Percentiles rank a stretch among this genome's conserved stretches.
Evolutionary conservation across 345 rosid genomes (phyloP).

Genomic region (Reutealis trisperma): DNA sequence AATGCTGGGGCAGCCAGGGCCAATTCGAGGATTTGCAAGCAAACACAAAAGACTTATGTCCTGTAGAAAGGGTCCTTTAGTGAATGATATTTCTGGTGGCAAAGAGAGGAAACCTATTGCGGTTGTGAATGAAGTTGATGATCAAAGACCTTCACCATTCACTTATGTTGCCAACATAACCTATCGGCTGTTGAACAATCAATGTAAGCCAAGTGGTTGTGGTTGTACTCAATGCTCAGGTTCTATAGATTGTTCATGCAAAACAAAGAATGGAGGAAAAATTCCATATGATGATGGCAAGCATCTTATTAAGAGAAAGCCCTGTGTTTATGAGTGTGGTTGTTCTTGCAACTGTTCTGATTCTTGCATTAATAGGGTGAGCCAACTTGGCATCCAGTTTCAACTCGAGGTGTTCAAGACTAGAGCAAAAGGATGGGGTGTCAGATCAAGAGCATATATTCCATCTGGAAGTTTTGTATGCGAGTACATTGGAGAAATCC

Average conservation of each 20-base stretch:
- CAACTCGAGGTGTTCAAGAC: conserved; percentile 59
- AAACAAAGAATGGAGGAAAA: conserved; percentile 34
- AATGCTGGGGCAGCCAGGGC: conserved; percentile 9
- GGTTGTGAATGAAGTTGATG: conserved; percentile 5
- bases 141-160: conserved; percentile 13
- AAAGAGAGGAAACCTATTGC: conserved; percentile 18
- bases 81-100: conserved; percentile 19
- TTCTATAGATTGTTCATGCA: conserved; percentile 45
- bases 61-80: not conserved
- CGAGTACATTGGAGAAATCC: conserved; percentile 51
- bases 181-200: not conserved
- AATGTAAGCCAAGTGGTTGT: not conserved
- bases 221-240: conserved; percentile 20
- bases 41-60: not conserved
- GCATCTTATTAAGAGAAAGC: conserved; percentile 35
- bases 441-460: conserved; percentile 46
- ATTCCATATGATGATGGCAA: conserved; percentile 32
- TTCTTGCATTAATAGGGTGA: conserved; percentile 48
- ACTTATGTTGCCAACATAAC: not conserved
- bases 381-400: conserved; percentile 47
- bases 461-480: conserved; percentile 56
- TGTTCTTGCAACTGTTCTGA: conserved; percentile 50
- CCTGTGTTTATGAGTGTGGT: conserved; percentile 56
- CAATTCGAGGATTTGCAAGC: not conserved
- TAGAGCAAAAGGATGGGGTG: conserved; percentile 51